Evolutionary conservation across 495 filamentous ascomycete genomes (phyloP), one percentile per base, ranked within the genome.

Genomic region (Beverwykella pulmonaria): DNA sequence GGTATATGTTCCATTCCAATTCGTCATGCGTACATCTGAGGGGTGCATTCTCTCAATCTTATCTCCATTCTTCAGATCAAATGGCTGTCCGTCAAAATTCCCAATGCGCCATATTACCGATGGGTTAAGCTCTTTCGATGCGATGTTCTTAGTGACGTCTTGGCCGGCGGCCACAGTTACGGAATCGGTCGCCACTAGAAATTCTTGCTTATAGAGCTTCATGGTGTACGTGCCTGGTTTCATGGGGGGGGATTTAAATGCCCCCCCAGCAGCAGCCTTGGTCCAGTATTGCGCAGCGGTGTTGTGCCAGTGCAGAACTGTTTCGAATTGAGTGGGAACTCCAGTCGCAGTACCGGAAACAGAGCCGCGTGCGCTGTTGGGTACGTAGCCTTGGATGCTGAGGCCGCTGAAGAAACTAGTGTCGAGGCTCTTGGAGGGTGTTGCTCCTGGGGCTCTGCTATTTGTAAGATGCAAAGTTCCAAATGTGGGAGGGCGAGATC

Each of bases 11-110:
- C 65, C 65, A 29, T 59, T 56, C 65, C 65, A 68, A 22, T 23
- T 62, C 1, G 22, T 48, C 65, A 68, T 68, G 4, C 65, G 49
- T 14, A 53, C 50, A 36, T 68, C 65, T 8, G 58, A 62, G 1
- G 65, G 65, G 41, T 68, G 65, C 65, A 68, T 68, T 26, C 65
- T 48, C 52, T 56, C 53, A 23, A 68, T 68, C 59, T 68, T 68
- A 36, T 68, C 65, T 1, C 65, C 65, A 36, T 68, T 68, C 52
- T 63, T 68, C 9, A 68, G 53, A 10, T 68, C 65, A 14, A 56
- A 41, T 7, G 65, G 65, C 25, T 55, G 58, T 12, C 65, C 65
- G 34, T 68, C 65, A 25, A 68, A 68, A 0, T 68, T 49, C 22
- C 65, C 65, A 30, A 68, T 63, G 30, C 65, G 58, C 65, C 65